Conservation (phyloP, 176 grass and related monocot genomes). For the Bromus sterilis region DNA sequence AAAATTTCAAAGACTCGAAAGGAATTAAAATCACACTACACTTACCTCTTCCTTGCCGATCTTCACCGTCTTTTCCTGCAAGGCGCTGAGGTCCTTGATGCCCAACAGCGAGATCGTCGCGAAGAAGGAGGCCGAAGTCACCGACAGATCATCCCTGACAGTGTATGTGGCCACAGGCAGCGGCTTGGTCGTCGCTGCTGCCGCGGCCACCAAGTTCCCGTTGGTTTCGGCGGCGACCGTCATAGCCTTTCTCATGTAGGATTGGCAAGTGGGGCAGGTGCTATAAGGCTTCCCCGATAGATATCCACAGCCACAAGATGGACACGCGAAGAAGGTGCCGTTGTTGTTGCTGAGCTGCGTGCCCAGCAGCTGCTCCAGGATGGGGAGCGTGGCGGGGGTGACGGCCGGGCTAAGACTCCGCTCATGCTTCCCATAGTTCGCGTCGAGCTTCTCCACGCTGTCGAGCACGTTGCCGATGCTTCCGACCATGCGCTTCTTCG, state of each 20-base stretch:
- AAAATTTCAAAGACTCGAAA: background rate
- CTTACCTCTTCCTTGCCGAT: slow-evolving; percentile 25
- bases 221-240: background rate
- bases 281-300: background rate
- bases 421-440: slow-evolving; percentile 3
- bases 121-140: background rate
- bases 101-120: background rate
- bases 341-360: background rate
- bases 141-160: background rate
- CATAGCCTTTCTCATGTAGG: background rate
- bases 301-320: background rate
- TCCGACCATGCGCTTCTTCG: slow-evolving; percentile 21
- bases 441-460: background rate
- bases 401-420: background rate
- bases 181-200: background rate
- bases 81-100: background rate
- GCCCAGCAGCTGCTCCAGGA: background rate
- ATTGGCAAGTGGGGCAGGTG: background rate
- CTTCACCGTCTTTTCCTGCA: slow-evolving; percentile 1
- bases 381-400: background rate
- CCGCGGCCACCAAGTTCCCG: background rate
- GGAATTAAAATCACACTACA: background rate
- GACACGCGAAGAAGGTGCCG: background rate
- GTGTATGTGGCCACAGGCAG: background rate
- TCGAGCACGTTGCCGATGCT: slow-evolving; percentile 3